Evolutionary conservation across 306 rosid species (phyloP).

Genomic region (Potentilla sterilis): DNA sequence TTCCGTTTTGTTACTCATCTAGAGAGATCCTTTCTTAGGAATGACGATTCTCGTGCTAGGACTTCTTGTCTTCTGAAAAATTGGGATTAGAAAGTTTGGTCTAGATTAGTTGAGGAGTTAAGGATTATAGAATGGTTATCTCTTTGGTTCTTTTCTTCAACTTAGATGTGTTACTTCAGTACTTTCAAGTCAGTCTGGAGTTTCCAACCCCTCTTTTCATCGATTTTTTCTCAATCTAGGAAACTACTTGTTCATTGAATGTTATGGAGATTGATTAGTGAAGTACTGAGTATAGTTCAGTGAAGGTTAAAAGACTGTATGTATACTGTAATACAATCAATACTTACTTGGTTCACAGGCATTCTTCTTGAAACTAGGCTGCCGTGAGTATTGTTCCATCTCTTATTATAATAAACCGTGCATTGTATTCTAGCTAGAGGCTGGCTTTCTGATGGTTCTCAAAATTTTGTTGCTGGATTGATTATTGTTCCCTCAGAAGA

Average conservation of each 20-base stretch:
- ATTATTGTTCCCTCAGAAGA: not conserved
- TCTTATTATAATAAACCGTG: not conserved
- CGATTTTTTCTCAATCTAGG: not conserved
- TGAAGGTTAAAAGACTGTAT: not conserved
- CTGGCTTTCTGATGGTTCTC: not conserved
- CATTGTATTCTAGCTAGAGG: not conserved
- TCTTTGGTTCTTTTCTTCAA: not conserved
- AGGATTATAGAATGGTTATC: not conserved
- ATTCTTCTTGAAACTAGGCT: not conserved
- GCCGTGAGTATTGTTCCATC: not conserved
- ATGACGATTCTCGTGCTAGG: not conserved
- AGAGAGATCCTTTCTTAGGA: not conserved
- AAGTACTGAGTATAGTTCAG: not conserved
- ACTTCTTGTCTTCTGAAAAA: not conserved
- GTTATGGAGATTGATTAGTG: not conserved
- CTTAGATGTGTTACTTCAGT: not conserved
- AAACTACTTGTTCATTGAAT: not conserved
- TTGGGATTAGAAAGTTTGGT: not conserved
- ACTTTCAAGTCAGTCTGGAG: not conserved
- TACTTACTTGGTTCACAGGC: not conserved
- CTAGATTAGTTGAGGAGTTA: conserved; percentile 5
- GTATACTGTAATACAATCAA: not conserved
- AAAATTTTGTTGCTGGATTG: not conserved
- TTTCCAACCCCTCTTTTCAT: not conserved
- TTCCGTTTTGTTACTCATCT: not conserved